These are phyloP conservation scores for Brassica hybrid DNA, from an alignment of 441 rosid species.

Conservation along the genomic window DNA sequence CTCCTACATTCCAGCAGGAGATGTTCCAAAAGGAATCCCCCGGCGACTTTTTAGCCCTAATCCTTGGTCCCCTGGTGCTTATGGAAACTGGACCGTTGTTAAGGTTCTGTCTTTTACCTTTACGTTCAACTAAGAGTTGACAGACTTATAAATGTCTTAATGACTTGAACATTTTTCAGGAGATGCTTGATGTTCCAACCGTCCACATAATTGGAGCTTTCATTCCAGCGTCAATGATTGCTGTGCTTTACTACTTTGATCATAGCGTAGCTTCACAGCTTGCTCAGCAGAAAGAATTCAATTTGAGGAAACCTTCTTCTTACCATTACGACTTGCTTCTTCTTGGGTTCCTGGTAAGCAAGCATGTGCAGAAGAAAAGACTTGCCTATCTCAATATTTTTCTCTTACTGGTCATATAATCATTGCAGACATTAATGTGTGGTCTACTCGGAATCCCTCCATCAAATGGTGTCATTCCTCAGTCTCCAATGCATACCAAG, in stretches of 20 bases:
- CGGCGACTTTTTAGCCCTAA: slow-evolving; percentile 94
- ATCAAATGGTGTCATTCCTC: no score
- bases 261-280: slow-evolving; percentile 98
- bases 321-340: slow-evolving; percentile 93
- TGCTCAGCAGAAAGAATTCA: slow-evolving; percentile 92
- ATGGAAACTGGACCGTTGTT: slow-evolving; percentile 88
- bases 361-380: background rate
- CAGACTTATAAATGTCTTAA: background rate
- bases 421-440: no score
- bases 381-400: no score
- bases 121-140: background rate
- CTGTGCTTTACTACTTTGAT: slow-evolving; percentile 93
- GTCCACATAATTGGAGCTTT: slow-evolving; percentile 92
- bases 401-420: no score
- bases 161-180: slow-evolving; percentile 49
- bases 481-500: no score
- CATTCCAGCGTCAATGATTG: slow-evolving; percentile 95
- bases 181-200: slow-evolving; percentile 80
- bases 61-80: slow-evolving; percentile 99
- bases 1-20: slow-evolving; percentile 77
- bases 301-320: slow-evolving; percentile 86
- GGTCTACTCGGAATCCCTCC: no score
- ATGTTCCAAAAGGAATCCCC: slow-evolving; percentile 84
- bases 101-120: slow-evolving; percentile 45
- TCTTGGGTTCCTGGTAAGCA: slow-evolving; percentile 80